Evolutionary conservation across 805 yeast genomes (phyloP), one percentile per base, ranked within the genome.

Genomic region (Barnettozyma wickerhamii): DNA sequence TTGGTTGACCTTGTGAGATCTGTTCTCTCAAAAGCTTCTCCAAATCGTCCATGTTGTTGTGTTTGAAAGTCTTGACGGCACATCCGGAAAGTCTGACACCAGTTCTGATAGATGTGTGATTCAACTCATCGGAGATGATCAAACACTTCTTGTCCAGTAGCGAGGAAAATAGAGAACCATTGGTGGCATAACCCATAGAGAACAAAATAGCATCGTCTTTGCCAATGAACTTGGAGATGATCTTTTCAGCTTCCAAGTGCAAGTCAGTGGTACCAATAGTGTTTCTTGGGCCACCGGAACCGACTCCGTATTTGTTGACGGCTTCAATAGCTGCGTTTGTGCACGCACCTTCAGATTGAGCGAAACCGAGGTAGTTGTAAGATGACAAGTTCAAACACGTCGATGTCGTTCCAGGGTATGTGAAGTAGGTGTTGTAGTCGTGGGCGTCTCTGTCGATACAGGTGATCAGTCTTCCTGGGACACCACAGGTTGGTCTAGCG

Each of bases 161-260:
- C 3, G 95, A 77, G 21, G 88, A 71, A 59, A 93, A 91, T 40
- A 93, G 69, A 53, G 83, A 80, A 15, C 96, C 95, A 60, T 93
- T 93, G 5, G 99, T 93, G 52, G 95, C 93, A 60, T 88, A 93
- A 42, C 99, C 99, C 85, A 88, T 93, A 31, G 95, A 83, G 51
- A 88, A 84, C 20, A 93, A 65, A 57, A 89, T 68, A 4, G 96
- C 76, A 50, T 85, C 95, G 47, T 90, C 96, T 59, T 88, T 87
- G 19, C 96, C 97, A 19, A 91, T 79, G 60, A 91, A 93, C 19
- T 78, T 71, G 20, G 99, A 95, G 45, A 89, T 71, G 28, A 81
- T 72, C 44, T 60, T 63, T 65, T 93, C 99, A 42, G 96, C 82
- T 46, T 77, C 73, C 28, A 64, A 51, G 57, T 85, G 96, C 51